Evolutionary conservation across 2,329 filamentous ascomycete species (phyloP).

Genomic region (Neonectria ditissima): DNA sequence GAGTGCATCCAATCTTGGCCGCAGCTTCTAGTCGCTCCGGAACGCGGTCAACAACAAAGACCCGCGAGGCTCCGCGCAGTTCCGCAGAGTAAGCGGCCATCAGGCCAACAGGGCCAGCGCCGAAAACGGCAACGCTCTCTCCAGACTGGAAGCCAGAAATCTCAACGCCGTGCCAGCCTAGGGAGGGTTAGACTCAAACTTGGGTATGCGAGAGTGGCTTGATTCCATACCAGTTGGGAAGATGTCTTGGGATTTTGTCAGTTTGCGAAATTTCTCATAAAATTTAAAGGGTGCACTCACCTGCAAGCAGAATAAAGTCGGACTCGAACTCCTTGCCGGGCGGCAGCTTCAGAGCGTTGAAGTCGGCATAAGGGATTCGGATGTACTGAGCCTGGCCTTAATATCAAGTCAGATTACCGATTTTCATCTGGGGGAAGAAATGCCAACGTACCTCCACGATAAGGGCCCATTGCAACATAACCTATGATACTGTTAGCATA

Average conservation of each 20-base stretch:
- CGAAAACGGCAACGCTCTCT: slow-evolving; percentile 74
- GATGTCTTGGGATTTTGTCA: slow-evolving; percentile 42
- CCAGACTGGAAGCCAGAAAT: slow-evolving; percentile 70
- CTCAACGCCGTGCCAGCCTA: slow-evolving; percentile 67
- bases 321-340: slow-evolving; percentile 70
- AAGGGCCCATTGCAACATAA: slow-evolving; percentile 71
- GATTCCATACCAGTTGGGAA: slow-evolving; percentile 47
- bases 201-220: background rate
- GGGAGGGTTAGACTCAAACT: background rate
- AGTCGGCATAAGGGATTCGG: slow-evolving; percentile 74
- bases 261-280: slow-evolving; percentile 44
- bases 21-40: slow-evolving; percentile 69
- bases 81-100: slow-evolving; percentile 75
- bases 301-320: slow-evolving; percentile 66
- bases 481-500: slow-evolving; percentile 43
- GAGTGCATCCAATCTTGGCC: slow-evolving; percentile 70
- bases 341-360: slow-evolving; percentile 73
- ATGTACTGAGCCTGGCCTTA: slow-evolving; percentile 72
- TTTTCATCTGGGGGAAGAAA: background rate
- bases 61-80: slow-evolving; percentile 69
- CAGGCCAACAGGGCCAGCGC: slow-evolving; percentile 72
- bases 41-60: slow-evolving; percentile 74
- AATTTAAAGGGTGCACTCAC: slow-evolving; percentile 48
- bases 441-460: slow-evolving; percentile 50
- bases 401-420: background rate